Evolutionary conservation across 2,329 filamentous ascomycete species (phyloP).

Genomic region (Paraphaeosphaeria minitans): DNA sequence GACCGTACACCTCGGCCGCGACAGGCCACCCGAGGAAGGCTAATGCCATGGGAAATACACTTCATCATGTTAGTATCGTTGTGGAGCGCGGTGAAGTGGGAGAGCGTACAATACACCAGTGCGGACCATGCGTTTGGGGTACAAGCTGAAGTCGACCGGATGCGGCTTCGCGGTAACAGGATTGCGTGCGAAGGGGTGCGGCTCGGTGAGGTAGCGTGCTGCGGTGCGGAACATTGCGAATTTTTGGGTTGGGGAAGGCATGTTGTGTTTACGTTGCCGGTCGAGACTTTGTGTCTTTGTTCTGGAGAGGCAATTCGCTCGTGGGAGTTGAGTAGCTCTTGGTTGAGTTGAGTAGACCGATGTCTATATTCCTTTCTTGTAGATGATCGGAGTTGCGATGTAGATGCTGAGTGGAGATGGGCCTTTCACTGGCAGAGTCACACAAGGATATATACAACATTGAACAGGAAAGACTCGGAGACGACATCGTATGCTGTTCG

Average conservation of each 20-base stretch:
- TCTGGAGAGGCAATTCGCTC: background rate
- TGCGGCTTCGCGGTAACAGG: conserved; percentile 32
- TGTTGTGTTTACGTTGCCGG: conserved; percentile 17
- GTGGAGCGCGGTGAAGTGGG: background rate
- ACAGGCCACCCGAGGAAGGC: conserved; percentile 43
- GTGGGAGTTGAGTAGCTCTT: background rate
- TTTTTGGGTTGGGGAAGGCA: conserved; percentile 40
- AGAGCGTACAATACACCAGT: conserved; percentile 35
- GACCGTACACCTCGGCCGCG: conserved; percentile 31
- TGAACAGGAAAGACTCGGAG: conserved; percentile 2
- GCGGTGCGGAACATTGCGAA: conserved; percentile 40
- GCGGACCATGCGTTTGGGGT: conserved; percentile 26
- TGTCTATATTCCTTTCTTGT: conserved; percentile 9
- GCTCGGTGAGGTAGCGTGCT: conserved; percentile 41
- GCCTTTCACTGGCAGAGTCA: background rate
- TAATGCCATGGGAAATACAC: conserved; percentile 36
- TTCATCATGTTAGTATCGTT: conserved; percentile 16
- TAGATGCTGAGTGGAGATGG: conserved; percentile 10
- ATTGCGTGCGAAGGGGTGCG: conserved; percentile 43
- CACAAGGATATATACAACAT: conserved; percentile 7
- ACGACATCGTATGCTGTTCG: no score
- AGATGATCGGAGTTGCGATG: conserved; percentile 14
- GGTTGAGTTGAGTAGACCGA: conserved; percentile 11
- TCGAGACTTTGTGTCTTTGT: background rate
- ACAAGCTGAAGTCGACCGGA: conserved; percentile 28